phyloP scores from a whole-genome alignment of 192 early-diverging fungal genomes.

The Dispira simplex region DNA sequence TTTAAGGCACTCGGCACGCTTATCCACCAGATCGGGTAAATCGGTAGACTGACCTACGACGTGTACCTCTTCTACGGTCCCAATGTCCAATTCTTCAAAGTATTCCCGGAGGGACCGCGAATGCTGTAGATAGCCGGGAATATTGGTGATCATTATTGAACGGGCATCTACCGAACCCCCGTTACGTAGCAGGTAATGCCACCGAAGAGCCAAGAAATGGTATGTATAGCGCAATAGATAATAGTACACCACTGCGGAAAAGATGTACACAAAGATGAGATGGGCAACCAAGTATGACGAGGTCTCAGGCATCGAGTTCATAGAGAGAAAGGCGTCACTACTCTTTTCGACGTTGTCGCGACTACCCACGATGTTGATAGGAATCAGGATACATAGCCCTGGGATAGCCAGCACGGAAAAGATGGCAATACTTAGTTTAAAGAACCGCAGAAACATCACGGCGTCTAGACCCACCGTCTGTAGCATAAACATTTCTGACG shows the following conservation, averaged over 20 bases:
- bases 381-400: constrained; percentile 24
- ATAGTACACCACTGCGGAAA: constrained; percentile 29
- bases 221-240: constrained; percentile 28
- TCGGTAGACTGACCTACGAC: constrained; percentile 39
- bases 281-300: constrained; percentile 24
- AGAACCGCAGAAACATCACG: constrained; percentile 31
- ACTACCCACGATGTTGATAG: constrained; percentile 16
- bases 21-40: constrained; percentile 35
- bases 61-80: constrained; percentile 45
- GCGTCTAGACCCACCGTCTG: constrained; percentile 30
- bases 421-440: constrained; percentile 31
- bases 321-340: not conserved
- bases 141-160: constrained; percentile 51
- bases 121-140: constrained; percentile 40
- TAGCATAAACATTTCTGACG: constrained; percentile 29
- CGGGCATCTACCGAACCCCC: constrained; percentile 30
- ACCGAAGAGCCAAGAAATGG: constrained; percentile 28
- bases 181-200: constrained; percentile 32
- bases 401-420: constrained; percentile 19
- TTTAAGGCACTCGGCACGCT: constrained; percentile 34
- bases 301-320: constrained; percentile 8
- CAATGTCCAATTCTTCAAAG: constrained; percentile 41
- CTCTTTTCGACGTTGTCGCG: not conserved
- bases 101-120: constrained; percentile 41
- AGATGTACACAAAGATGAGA: constrained; percentile 27